These are phyloP conservation scores for Moringa oleifera DNA, from an alignment of 345 rosid species.

Conservation along the genomic window DNA sequence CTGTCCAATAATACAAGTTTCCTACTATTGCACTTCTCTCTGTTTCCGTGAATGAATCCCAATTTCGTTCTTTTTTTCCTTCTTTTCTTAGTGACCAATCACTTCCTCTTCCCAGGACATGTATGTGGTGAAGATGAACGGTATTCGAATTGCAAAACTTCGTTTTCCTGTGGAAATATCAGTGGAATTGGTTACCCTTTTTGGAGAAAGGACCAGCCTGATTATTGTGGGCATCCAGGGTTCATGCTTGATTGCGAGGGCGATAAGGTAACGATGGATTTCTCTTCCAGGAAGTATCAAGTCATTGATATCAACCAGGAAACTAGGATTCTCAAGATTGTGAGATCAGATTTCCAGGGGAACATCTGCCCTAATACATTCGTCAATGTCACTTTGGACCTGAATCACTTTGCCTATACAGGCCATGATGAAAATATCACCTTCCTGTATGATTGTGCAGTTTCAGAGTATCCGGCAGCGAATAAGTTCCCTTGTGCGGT, in stretches of 20 bases:
- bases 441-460: conserved; percentile 8
- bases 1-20: no score
- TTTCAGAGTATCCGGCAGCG: background rate
- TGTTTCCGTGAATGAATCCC: conserved; percentile 1
- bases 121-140: background rate
- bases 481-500: conserved; percentile 4
- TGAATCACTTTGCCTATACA: background rate
- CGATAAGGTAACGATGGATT: conserved; percentile 1
- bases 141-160: background rate
- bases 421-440: background rate
- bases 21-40: background rate
- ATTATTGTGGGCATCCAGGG: conserved; percentile 16
- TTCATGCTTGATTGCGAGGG: conserved; percentile 13
- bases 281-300: conserved; percentile 1
- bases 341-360: background rate
- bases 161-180: conserved; percentile 11
- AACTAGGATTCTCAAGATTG: conserved; percentile 7
- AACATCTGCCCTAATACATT: conserved; percentile 3
- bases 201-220: conserved; percentile 1
- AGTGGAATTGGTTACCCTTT: conserved; percentile 17
- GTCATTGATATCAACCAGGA: background rate
- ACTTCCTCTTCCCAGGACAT: background rate
- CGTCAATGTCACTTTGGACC: background rate
- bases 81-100: background rate
- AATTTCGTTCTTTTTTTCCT: background rate